These are phyloP conservation scores for Tillandsia leiboldiana DNA, from an alignment of 176 grass and related monocot species.

Conservation along the genomic window DNA sequence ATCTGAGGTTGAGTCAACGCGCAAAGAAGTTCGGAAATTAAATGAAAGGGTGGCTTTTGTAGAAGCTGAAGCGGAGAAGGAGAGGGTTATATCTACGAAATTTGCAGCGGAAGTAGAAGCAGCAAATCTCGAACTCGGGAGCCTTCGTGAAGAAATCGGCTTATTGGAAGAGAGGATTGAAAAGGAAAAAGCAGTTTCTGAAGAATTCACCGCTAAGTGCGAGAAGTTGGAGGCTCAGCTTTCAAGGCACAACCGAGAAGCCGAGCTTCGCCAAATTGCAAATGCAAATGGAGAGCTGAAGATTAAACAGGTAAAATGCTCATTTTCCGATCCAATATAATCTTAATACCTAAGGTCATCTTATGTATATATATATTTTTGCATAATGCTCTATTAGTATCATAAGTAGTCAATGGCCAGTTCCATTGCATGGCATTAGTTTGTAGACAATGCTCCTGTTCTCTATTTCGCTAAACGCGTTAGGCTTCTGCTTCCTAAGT, in stretches of 20 bases:
- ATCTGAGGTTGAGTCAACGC: slow-evolving; percentile 24
- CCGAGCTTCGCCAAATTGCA: slow-evolving; percentile 36
- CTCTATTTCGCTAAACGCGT: no score
- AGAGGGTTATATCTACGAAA: slow-evolving; percentile 50
- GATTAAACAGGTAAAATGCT: slow-evolving; percentile 63
- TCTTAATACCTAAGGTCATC: background rate
- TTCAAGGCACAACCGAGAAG: slow-evolving; percentile 48
- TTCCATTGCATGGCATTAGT: no score
- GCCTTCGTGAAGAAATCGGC: slow-evolving; percentile 42
- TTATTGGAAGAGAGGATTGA: slow-evolving; percentile 59
- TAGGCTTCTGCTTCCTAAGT: no score
- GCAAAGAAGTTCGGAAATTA: slow-evolving; percentile 30
- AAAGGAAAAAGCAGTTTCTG: slow-evolving; percentile 69
- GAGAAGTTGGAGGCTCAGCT: slow-evolving; percentile 69
- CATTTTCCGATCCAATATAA: slow-evolving; percentile 7
- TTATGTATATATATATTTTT: background rate
- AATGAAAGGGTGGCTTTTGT: slow-evolving; percentile 40
- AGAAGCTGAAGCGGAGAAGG: slow-evolving; percentile 51
- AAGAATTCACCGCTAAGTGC: slow-evolving; percentile 66
- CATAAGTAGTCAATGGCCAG: no score
- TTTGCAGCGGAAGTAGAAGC: slow-evolving; percentile 49
- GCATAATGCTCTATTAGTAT: no score
- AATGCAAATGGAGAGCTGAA: slow-evolving; percentile 65
- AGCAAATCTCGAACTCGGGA: slow-evolving; percentile 38
- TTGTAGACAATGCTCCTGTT: no score